These are phyloP conservation scores for Pachysolen tannophilus DNA, from an alignment of 805 yeast genomes.

Conservation along the genomic window DNA sequence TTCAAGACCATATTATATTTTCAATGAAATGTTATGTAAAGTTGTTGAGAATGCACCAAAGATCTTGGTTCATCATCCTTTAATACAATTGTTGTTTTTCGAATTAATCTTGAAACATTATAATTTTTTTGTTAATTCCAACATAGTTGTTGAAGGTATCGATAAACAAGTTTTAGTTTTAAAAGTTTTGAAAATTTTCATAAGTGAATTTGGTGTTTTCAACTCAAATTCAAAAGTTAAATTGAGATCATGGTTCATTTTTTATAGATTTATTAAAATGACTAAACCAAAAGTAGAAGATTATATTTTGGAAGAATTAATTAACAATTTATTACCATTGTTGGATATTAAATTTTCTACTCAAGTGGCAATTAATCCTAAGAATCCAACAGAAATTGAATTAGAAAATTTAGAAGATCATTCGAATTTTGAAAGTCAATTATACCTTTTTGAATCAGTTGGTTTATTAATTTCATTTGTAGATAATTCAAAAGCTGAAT, in stretches of 20 bases:
- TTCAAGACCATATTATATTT: constrained; percentile 56
- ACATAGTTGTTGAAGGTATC: constrained; percentile 28
- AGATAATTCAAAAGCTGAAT: constrained; percentile 32
- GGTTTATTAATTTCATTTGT: constrained; percentile 63
- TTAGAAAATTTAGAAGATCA: constrained; percentile 48
- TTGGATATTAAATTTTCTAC: constrained; percentile 47
- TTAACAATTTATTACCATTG: constrained; percentile 54
- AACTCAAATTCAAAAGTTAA: constrained; percentile 68
- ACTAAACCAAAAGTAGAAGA: constrained; percentile 59
- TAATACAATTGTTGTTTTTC: constrained; percentile 73
- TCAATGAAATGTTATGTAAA: constrained; percentile 53
- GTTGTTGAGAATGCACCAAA: constrained; percentile 25
- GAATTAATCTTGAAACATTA: constrained; percentile 81
- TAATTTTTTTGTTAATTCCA: constrained; percentile 41
- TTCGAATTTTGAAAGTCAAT: constrained; percentile 66
- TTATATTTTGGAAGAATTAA: constrained; percentile 43
- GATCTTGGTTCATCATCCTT: constrained; percentile 60
- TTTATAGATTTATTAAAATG: constrained; percentile 71
- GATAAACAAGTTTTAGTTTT: constrained; percentile 44
- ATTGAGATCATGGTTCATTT: constrained; percentile 83
- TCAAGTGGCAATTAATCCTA: constrained; percentile 14
- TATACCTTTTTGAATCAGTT: constrained; percentile 77
- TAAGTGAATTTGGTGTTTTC: constrained; percentile 76
- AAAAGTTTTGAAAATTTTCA: constrained; percentile 67
- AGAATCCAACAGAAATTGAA: constrained; percentile 26